phyloP scores from a whole-genome alignment of 2,329 filamentous ascomycete species.

The Myriosclerotinia scirpicola region DNA sequence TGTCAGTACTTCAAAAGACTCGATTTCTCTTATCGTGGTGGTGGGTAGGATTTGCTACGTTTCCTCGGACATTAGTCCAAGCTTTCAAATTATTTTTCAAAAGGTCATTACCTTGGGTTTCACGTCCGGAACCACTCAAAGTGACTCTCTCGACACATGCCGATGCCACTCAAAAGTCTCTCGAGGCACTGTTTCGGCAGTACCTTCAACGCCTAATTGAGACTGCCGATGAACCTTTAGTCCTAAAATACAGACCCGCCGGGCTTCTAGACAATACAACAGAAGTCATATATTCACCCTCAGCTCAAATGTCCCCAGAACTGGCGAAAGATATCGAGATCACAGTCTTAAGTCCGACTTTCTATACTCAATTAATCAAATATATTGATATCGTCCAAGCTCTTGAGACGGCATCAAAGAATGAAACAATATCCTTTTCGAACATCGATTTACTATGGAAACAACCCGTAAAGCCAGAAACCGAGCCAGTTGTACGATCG shows the following conservation, averaged over 20 bases:
- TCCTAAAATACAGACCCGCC: constrained; percentile 55
- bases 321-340: constrained; percentile 49
- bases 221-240: constrained; percentile 46
- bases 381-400: constrained; percentile 46
- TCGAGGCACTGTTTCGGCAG: constrained; percentile 50
- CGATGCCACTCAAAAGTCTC: constrained; percentile 48
- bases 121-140: constrained; percentile 60
- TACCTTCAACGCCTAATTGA: constrained; percentile 54
- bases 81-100: constrained; percentile 57
- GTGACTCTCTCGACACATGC: constrained; percentile 56
- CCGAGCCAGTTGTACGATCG: no score
- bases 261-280: constrained; percentile 46
- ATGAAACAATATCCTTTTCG: constrained; percentile 6
- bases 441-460: constrained; percentile 6
- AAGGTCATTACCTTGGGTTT: constrained; percentile 62
- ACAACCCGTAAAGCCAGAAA: neutral
- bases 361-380: constrained; percentile 65
- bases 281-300: constrained; percentile 44
- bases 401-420: constrained; percentile 1
- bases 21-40: constrained; percentile 58
- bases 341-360: constrained; percentile 61
- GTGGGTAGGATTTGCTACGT: constrained; percentile 66
- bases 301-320: constrained; percentile 29
- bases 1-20: constrained; percentile 47
- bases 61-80: constrained; percentile 64